These are phyloP conservation scores for Ceratocystis diversiconidia DNA, from an alignment of 2,329 filamentous ascomycete species.

Conservation along the genomic window DNA sequence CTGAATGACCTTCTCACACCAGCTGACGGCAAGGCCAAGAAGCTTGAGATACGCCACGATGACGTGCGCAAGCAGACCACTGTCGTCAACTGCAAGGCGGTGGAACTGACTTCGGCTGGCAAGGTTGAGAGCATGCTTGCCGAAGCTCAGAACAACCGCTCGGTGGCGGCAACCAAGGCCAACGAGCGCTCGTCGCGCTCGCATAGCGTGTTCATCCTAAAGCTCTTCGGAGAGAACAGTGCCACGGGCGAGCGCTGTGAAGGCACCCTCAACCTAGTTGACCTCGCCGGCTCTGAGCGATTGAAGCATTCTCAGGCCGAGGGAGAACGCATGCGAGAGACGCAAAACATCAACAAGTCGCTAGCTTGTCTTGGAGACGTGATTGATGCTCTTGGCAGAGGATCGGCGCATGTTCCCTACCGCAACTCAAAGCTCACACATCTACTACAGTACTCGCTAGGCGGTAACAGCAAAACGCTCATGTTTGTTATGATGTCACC, in stretches of 20 bases:
- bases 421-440: conserved; percentile 95
- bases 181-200: conserved; percentile 90
- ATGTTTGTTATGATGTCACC: conserved; percentile 99
- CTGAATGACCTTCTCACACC: conserved; percentile 69
- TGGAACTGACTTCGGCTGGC: conserved; percentile 62
- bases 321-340: conserved; percentile 80
- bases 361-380: conserved; percentile 87
- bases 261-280: conserved; percentile 88
- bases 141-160: conserved; percentile 71
- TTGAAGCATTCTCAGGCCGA: conserved; percentile 76
- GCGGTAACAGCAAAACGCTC: conserved; percentile 90
- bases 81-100: conserved; percentile 65
- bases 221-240: conserved; percentile 53
- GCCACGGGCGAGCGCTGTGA: conserved; percentile 74
- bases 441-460: conserved; percentile 82
- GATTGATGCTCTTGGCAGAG: conserved; percentile 78
- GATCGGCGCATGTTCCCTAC: conserved; percentile 78
- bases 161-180: conserved; percentile 90
- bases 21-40: conserved; percentile 51
- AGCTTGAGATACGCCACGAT: conserved; percentile 82
- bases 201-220: conserved; percentile 92
- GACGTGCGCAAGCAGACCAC: conserved; percentile 65
- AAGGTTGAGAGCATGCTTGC: conserved; percentile 68
- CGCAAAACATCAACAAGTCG: conserved; percentile 94
- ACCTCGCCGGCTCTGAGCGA: conserved; percentile 84